Base-by-base conservation (phyloP, 2,329 filamentous ascomycete species). In the Fusarium domesticum region DNA sequence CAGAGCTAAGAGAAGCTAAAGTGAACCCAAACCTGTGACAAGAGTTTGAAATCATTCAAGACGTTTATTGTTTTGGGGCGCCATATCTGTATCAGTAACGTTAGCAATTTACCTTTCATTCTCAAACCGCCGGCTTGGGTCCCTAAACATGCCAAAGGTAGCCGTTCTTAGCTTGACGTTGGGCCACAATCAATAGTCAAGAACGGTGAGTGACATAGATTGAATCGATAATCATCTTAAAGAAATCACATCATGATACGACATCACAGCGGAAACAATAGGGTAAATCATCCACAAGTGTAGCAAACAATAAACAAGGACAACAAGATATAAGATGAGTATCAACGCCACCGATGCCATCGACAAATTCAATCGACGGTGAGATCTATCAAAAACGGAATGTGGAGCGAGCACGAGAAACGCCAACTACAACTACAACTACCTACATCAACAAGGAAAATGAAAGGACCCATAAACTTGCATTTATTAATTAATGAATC, bases 361-460 rank as follows among this genome's bases (percentile, higher is more conserved):
- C 23, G 14, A 39, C 32, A 42, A 36, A 8, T 17, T 11, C 28
- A 48, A 51, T 51, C 39, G 23, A 33, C 38, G 40, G 43, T 45
- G 39, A 54, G 43, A 51, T 53, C 47, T 53, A 54, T 47, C 51
- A 30, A 48, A 55, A 53, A 28, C 43, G 51, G 48, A 37, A 52
- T 50, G 45, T 42, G 39, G 49, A 45, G 16, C 28, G 18, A 30
- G 38, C 39, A 50, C 33, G 46, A 28, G 35, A 43, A 43, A 35
- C 41, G 35, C 20, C 20, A 23, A 10, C 23, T 28, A 8, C 23
- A 12, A 5, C 23, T 28, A 10, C 23, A 28, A 4, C n/a, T n/a
- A n/a, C n/a, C n/a, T n/a, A n/a, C n/a, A n/a, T n/a, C n/a, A n/a
- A n/a, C n/a, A n/a, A n/a, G n/a, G n/a, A n/a, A n/a, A n/a, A n/a